phyloP scores from a whole-genome alignment of 805 yeast genomes.

The Metschnikowia noctiluminum region DNA sequence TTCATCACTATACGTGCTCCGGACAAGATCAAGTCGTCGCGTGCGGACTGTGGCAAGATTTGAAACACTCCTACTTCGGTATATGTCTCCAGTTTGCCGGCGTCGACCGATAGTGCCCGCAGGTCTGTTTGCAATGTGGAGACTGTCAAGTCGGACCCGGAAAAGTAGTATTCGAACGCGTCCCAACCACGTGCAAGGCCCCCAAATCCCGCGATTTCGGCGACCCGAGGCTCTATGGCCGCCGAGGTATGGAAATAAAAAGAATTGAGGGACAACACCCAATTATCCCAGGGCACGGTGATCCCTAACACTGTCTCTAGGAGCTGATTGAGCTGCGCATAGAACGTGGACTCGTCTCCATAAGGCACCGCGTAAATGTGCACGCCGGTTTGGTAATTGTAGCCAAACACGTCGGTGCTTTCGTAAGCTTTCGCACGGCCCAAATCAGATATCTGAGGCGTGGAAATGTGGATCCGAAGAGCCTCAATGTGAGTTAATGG shows the following conservation, averaged over 20 bases:
- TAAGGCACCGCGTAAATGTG: slow-evolving; percentile 31
- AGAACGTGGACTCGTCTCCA: slow-evolving; percentile 20
- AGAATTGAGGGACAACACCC: slow-evolving; percentile 30
- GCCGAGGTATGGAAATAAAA: slow-evolving; percentile 23
- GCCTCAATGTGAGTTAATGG: slow-evolving; percentile 7
- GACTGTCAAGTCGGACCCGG: slow-evolving; percentile 4
- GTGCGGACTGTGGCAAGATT: slow-evolving; percentile 24
- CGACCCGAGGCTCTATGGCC: not conserved
- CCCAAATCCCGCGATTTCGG: not conserved
- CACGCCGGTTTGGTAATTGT: slow-evolving; percentile 24
- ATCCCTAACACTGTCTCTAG: slow-evolving; percentile 18
- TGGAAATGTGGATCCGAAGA: slow-evolving; percentile 14
- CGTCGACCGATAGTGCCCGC: not conserved
- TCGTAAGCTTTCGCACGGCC: not conserved
- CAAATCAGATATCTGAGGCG: not conserved
- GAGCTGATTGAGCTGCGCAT: slow-evolving; percentile 15
- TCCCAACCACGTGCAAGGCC: slow-evolving; percentile 6
- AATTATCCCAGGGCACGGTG: slow-evolving; percentile 15
- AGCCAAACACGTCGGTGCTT: slow-evolving; percentile 21
- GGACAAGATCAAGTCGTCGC: slow-evolving; percentile 34
- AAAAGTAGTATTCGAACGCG: slow-evolving; percentile 12
- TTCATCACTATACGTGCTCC: slow-evolving; percentile 34
- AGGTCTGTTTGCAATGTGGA: slow-evolving; percentile 5
- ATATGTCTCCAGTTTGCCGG: slow-evolving; percentile 2
- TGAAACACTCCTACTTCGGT: slow-evolving; percentile 39